Evolutionary conservation across 208 protist genomes (phyloP).

Genomic region (Trypanosomatidae sp.): DNA sequence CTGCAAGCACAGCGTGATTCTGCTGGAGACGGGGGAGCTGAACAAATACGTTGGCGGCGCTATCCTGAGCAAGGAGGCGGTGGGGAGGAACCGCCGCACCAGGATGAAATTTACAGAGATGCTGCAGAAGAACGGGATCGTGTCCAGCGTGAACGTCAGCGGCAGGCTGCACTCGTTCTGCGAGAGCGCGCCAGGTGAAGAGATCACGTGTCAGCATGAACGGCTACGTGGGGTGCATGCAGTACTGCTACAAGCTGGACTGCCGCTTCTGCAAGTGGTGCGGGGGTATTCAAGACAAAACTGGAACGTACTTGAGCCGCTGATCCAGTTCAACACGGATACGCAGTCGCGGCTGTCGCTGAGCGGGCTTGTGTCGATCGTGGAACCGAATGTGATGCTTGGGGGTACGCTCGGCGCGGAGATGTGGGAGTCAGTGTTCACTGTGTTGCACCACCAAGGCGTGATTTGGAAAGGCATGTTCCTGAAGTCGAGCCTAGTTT

Average conservation of each 20-base stretch:
- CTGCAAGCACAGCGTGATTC: conserved; percentile 87
- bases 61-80: conserved; percentile 97
- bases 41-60: conserved; percentile 95
- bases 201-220: conserved; percentile 95
- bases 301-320: conserved; percentile 83
- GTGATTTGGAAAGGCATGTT: conserved; percentile 95
- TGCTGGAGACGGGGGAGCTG: conserved; percentile 75
- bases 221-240: conserved; percentile 86
- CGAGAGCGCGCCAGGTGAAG: conserved; percentile 90
- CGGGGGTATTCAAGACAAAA: conserved; percentile 93
- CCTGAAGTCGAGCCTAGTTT: conserved; percentile 98
- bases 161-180: conserved; percentile 76
- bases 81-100: conserved; percentile 88
- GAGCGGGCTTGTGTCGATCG: conserved; percentile 97
- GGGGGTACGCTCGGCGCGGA: conserved; percentile 95
- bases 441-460: conserved; percentile 91
- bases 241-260: conserved; percentile 94
- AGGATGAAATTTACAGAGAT: conserved; percentile 89
- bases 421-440: conserved; percentile 66
- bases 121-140: conserved; percentile 80
- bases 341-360: conserved; percentile 94
- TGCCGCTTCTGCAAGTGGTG: conserved; percentile 98
- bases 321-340: conserved; percentile 93
- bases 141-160: conserved; percentile 97
- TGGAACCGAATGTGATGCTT: conserved; percentile 97